phyloP scores from a whole-genome alignment of 2,329 filamentous ascomycete genomes.

The Geosmithia flava region DNA sequence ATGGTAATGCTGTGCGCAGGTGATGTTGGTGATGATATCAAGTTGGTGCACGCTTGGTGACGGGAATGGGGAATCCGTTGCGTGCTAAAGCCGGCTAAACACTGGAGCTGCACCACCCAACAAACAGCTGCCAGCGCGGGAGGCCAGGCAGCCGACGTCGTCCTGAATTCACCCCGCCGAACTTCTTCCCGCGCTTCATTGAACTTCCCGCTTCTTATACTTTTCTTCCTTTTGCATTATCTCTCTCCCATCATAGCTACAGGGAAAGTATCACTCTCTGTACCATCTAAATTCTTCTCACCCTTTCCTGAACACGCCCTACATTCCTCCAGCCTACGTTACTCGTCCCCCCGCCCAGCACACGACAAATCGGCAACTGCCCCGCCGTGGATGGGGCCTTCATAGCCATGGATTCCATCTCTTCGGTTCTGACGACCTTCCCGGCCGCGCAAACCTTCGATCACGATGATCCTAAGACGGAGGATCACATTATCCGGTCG shows the following conservation, averaged over 20 bases:
- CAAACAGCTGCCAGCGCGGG: not conserved
- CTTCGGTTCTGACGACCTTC: conserved; percentile 25
- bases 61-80: not conserved
- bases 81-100: not conserved
- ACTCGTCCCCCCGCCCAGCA: no score
- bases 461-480: conserved; percentile 15
- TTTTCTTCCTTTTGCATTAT: not conserved
- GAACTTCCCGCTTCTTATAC: not conserved
- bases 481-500: conserved; percentile 23
- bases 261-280: not conserved
- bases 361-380: not conserved
- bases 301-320: not conserved
- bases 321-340: not conserved
- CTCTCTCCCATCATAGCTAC: not conserved
- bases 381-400: not conserved
- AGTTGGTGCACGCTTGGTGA: not conserved
- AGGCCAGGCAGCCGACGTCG: not conserved
- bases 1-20: no score
- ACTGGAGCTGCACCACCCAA: not conserved
- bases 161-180: not conserved
- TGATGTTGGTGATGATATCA: not conserved
- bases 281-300: not conserved
- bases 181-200: not conserved
- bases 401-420: conserved; percentile 15
- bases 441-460: conserved; percentile 15